Evolutionary conservation across 2,329 filamentous ascomycete genomes (phyloP), one percentile per base, ranked within the genome.

Genomic region (Penicillium sp.): DNA sequence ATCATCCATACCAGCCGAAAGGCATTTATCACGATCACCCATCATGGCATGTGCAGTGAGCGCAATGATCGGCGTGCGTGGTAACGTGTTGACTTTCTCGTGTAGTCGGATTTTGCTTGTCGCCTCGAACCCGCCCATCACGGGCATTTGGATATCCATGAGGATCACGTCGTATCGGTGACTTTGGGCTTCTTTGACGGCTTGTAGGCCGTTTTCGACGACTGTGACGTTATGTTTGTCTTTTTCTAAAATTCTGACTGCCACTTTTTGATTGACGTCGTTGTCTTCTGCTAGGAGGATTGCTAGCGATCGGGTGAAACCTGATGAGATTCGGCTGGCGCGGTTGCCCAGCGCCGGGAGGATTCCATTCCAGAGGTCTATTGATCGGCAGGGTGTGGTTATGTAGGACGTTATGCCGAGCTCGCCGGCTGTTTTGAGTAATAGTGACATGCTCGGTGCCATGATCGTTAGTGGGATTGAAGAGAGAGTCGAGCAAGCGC

Each of bases 111-210:
- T 97, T 77, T 93, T 94, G 57, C 85, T 88, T 3, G 92, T 97
- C 10, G 92, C 91, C 73, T 97, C 92, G 69, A 97, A 96, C 19
- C 92, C 92, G 68, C 92, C 92, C 91, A 96, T 96, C 67, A 96
- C 89, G 13, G 92, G 92, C 92, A 97, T 97, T 71, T 96, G 92
- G 6, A 97, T 91, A 69, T 97, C 92, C 92, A 97, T 97, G 34
- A 97, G 83, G 54, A 97, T 92, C 55, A 95, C 90, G 71, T 97
- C 92, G 71, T 93, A 97, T 71, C 89, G 87, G 76, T 88, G 91
- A 68, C 86, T 85, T 79, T 93, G 90, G 13, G 96, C 85, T 8
- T 92, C 92, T 48, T 65, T 58, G 2, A 67, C 52, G 7, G 65
- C 64, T 70, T 96, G 92, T 58, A 91, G 83, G 53, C 92, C 92